Evolutionary conservation across 352 stramenopile genomes (phyloP), one percentile per base, ranked within the genome.

Genomic region (Saprolegnia parasitica): DNA sequence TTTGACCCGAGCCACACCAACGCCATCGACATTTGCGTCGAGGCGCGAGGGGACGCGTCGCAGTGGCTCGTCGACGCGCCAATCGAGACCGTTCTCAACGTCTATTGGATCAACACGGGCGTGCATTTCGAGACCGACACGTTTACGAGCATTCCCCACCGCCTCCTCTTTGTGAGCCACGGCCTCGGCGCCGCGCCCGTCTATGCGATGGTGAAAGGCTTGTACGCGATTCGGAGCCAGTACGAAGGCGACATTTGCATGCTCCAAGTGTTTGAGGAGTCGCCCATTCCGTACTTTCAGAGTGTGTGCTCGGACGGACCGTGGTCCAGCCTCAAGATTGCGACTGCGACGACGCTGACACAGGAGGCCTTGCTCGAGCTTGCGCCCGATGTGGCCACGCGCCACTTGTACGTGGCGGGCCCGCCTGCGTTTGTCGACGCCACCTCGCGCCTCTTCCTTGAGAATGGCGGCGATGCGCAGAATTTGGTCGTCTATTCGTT

Each of bases 51-150:
- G 6, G 37, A 47, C 11, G 29, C 60, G 60, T 67, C 60, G 9
- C 21, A 67, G 24, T 67, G 60, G 60, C 39, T 67, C 21, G 8
- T 13, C 15, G n/a, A n/a, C 9, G 24, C 29, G 13, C 6, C 37
- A 5, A 4, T 32, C 15, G 60, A 42, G 8, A 20, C 60, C 4
- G 42, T 26, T 10, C 23, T 67, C 24, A 67, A 67, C 10, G 16
- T 67, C 9, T 67, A 56, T 37, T 67, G 60, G 60, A 56, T 67
- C 29, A 42, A 67, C 13, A 23, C 60, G 13, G 42, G 42, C 23
- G 60, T 67, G 8, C 60, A 42, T 20, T 67, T 67, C n/a, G 60
- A 67, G 39, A 67, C 39, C 16, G 60, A 67, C 40, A 54, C 60
- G 26, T 39, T 39, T 16, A 58, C 52, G 8, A 58, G 52, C 52